Evolutionary conservation across 2,329 filamentous ascomycete species (phyloP).

Genomic region (Ophiocordyceps unilateralis): DNA sequence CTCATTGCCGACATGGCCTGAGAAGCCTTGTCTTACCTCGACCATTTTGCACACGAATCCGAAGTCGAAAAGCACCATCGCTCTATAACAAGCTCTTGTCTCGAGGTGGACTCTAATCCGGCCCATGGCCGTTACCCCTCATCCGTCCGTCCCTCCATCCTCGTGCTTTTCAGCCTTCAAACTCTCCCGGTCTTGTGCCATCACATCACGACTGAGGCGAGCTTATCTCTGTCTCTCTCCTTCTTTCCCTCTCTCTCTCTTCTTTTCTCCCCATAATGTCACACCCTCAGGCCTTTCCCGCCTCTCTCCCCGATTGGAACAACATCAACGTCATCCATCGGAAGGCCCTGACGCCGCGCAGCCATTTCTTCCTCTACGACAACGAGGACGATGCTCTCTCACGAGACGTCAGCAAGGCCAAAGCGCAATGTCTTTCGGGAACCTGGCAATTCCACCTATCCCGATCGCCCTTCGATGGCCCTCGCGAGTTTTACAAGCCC

Average conservation of each 20-base stretch:
- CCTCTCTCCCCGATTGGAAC: constrained; percentile 35
- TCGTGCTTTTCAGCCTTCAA: no score
- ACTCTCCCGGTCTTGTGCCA: no score
- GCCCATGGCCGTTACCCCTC: no score
- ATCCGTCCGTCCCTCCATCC: no score
- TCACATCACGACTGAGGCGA: no score
- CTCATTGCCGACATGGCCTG: no score
- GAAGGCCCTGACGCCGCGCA: constrained; percentile 38
- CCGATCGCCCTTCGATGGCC: constrained; percentile 26
- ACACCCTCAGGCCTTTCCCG: no score
- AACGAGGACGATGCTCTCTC: constrained; percentile 29
- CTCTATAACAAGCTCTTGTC: no score
- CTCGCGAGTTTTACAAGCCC: constrained; percentile 19
- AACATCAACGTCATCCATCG: constrained; percentile 42
- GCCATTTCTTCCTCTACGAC: constrained; percentile 36
- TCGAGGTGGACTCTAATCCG: no score
- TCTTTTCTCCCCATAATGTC: background rate
- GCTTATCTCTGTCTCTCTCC: background rate
- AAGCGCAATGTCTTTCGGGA: constrained; percentile 29
- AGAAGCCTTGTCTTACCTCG: no score
- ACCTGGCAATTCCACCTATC: constrained; percentile 35
- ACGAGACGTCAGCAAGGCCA: constrained; percentile 19
- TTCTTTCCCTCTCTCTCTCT: background rate
- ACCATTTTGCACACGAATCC: no score
- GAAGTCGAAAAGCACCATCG: no score